Base-by-base conservation (phyloP, 139 green algal species). In the Chlorella vulgaris region DNA sequence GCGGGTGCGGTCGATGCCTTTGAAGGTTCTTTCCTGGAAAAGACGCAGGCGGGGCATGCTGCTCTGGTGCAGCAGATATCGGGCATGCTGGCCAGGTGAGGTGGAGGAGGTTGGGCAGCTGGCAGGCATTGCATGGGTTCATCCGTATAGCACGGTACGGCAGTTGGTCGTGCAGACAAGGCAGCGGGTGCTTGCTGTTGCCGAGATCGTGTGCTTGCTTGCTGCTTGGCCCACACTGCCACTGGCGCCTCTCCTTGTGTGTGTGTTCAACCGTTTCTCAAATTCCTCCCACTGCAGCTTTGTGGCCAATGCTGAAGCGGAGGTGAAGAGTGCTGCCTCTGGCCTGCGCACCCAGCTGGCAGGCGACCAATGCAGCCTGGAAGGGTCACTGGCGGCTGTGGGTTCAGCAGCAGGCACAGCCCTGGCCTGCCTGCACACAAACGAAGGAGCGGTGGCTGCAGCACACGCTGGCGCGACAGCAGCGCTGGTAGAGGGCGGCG, bases 1-100 rank as follows among this genome's bases (percentile, higher is more conserved):
- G 55, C 50, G 0, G 36, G 8, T 7, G 71, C 50, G 18, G 40
- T 31, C 0, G 62, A 36, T 2, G 47, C 82, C 1, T 84, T 75
- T 87, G 58, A 85, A 58, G 35, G 36, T 1, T 39, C 40, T 7
- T 86, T 89, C 76, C 78, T 76, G n/a, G 38, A 55, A 18, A 76
- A 76, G 15, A 83, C 81, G 42, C 39, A 83, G 66, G 31, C 36
- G 2, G 85, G 87, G 58, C 84, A 91, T 70, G 62, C 60, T 7
- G 78, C 58, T 33, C 78, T 95, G 67, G 33, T 79, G 33, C 39
- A 70, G 40, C 81, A 90, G 69, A 81, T 94, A 26, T 43, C 15
- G 1, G 63, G 50, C 33, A 53, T 92, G 76, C 85, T 93, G 58
- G 36, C n/a, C 19, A 66, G 65, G 77, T 82, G n/a, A n/a, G 38